Percentiles rank a stretch among this genome's conserved stretches.
These are phyloP conservation scores for Cystobasidium onofrii DNA, from an alignment of 768 basidiomycete genomes.

Conservation along the genomic window DNA sequence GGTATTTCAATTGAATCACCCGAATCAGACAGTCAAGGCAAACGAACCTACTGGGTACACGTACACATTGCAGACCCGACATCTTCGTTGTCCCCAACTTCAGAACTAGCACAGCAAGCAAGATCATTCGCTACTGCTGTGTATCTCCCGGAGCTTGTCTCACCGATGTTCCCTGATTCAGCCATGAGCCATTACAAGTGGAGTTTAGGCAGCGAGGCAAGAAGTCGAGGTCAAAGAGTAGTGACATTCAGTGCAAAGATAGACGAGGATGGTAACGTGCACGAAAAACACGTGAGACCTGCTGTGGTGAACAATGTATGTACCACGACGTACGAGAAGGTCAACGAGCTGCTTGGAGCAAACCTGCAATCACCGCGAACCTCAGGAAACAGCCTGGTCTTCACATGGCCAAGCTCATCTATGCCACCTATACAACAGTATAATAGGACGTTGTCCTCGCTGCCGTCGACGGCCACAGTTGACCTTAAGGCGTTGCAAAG, in stretches of 20 bases:
- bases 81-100: slow-evolving; percentile 61
- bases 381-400: not conserved
- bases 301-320: slow-evolving; percentile 65
- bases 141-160: slow-evolving; percentile 61
- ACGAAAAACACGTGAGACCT: slow-evolving; percentile 62
- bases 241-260: slow-evolving; percentile 75
- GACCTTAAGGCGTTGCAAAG: not conserved
- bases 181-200: slow-evolving; percentile 31
- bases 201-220: slow-evolving; percentile 27
- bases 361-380: not conserved
- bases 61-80: slow-evolving; percentile 91
- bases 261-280: slow-evolving; percentile 56
- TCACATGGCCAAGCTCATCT: not conserved
- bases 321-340: slow-evolving; percentile 59
- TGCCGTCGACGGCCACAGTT: not conserved
- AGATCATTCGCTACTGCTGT: slow-evolving; percentile 51
- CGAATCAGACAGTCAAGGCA: slow-evolving; percentile 46
- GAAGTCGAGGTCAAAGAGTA: slow-evolving; percentile 53
- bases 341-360: slow-evolving; percentile 49
- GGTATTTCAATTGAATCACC: slow-evolving; percentile 77
- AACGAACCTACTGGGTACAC: slow-evolving; percentile 67
- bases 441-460: not conserved
- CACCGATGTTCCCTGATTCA: slow-evolving; percentile 63
- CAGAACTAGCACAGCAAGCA: slow-evolving; percentile 58
- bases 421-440: not conserved